Base-by-base conservation (phyloP, 495 filamentous ascomycete species). In the Cercophora newfieldiana region DNA sequence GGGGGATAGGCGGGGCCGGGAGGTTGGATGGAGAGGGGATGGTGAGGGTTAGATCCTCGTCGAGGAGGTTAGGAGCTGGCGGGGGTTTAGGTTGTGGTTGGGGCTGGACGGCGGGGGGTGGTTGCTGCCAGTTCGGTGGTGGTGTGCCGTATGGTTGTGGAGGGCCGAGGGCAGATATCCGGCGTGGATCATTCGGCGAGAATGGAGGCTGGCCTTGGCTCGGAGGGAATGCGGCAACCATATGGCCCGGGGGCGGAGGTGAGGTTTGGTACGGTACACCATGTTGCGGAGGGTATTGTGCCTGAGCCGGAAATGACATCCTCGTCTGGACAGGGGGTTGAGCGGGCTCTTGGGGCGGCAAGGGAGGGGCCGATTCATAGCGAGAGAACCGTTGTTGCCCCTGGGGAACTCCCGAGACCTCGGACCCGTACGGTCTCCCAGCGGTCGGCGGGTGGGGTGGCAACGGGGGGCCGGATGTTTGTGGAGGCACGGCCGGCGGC, bases 1-100 rank as follows among this genome's bases (percentile, higher is more conserved):
- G 94, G 0, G 95, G 95, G 59, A 97, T 91, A 12, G 94, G 94
- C 0, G 94, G 94, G 0, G 91, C 87, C 7, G 83, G 76, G 44
- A 79, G 67, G 31, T 74, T 70, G 4, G 78, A 74, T 53, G 86
- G 77, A 10, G 87, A 76, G 12, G 91, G 89, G 31, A 93, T 83
- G 56, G 89, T 77, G 21, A 92, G 63, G 81, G 87, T 64, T 79
- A 92, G 67, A 84, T 90, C 72, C 85, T 89, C 77, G 69, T 86
- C 81, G 71, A 86, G 75, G 56, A 96, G 83, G 71, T 96, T 89
- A 0, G 83, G 83, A 0, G 87, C 84, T 0, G 90, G 87, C 51
- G 86, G 85, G 3, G 80, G 75, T 66, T 82, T 83, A 26, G 71
- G 76, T 24, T 71, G 64, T 0, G 71, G 65, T 59, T 78, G 77